Percentiles rank a stretch among this genome's conserved stretches.
These are phyloP conservation scores for Fusarium tanahbumbuense DNA, from an alignment of 2,329 filamentous ascomycete species.

Conservation along the genomic window DNA sequence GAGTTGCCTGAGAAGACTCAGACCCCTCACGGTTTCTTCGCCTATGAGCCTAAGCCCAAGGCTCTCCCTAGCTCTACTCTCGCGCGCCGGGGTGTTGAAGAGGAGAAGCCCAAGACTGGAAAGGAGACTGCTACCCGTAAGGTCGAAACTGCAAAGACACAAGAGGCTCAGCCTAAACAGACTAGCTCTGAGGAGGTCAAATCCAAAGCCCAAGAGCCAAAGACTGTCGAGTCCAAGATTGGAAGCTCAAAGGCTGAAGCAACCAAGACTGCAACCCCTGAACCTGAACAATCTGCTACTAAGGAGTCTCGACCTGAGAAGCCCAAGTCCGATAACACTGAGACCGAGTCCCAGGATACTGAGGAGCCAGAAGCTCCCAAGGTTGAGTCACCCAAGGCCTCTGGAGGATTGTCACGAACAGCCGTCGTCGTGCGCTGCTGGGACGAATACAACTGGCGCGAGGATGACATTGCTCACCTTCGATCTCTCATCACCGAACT, in stretches of 20 bases:
- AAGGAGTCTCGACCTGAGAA: constrained; percentile 10
- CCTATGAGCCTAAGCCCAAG: constrained; percentile 51
- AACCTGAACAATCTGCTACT: not conserved
- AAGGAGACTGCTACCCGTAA: constrained; percentile 34
- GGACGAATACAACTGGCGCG: constrained; percentile 81
- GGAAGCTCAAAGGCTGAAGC: not conserved
- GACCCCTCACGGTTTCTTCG: constrained; percentile 63
- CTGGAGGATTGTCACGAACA: constrained; percentile 58
- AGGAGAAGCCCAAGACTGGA: constrained; percentile 20
- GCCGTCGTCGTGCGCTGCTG: constrained; percentile 86
- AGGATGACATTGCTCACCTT: constrained; percentile 84
- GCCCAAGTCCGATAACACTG: constrained; percentile 15
- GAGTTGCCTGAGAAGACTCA: constrained; percentile 55
- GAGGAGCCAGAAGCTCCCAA: constrained; percentile 3
- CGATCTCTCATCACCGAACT: constrained; percentile 88
- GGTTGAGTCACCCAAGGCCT: constrained; percentile 1
- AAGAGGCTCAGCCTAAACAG: not conserved
- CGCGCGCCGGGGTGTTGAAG: constrained; percentile 25
- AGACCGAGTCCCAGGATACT: constrained; percentile 9
- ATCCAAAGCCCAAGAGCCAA: not conserved
- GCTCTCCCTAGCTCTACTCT: constrained; percentile 7
- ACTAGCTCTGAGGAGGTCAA: constrained; percentile 10
- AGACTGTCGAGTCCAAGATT: constrained; percentile 1
- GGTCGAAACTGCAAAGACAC: constrained; percentile 3
- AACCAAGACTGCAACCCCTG: constrained; percentile 4